A percentile compares a stretch with the other conserved stretches of the same genome.
Conservation (phyloP, 2,329 filamentous ascomycete genomes). For the Calonectria leucothoes region DNA sequence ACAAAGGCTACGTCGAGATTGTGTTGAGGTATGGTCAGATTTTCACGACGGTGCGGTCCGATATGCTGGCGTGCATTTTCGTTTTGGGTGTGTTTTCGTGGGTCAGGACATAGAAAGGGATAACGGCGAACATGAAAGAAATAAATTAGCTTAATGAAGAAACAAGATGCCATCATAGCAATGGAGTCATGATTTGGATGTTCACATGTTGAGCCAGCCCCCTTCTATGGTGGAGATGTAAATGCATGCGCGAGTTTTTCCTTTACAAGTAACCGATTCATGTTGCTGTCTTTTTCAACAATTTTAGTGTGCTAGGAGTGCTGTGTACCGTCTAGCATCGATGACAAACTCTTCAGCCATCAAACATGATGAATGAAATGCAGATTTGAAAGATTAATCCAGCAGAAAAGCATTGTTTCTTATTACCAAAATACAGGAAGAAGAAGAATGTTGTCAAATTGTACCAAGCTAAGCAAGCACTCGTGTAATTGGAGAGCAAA, state of each 20-base stretch:
- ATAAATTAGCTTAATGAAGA: constrained; percentile 9
- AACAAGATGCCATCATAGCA: background rate
- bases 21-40: constrained; percentile 76
- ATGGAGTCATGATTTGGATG: constrained; percentile 5
- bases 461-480: background rate
- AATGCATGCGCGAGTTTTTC: background rate
- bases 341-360: background rate
- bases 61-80: constrained; percentile 82
- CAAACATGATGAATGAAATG: background rate
- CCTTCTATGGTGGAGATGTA: background rate
- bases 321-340: background rate
- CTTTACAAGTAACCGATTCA: background rate
- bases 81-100: constrained; percentile 72
- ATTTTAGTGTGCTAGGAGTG: background rate
- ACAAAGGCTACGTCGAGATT: constrained; percentile 70
- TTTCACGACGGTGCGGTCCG: constrained; percentile 76
- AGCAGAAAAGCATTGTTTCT: background rate
- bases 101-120: constrained; percentile 43
- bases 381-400: background rate
- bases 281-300: background rate
- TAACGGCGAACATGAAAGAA: background rate
- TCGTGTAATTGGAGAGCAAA: background rate
- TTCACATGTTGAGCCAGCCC: background rate
- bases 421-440: background rate
- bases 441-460: background rate